Percentiles rank a stretch among this genome's conserved stretches.
Evolutionary conservation across 768 basidiomycete genomes (phyloP).

Genomic region (Tylopilus vinaceipallidus): DNA sequence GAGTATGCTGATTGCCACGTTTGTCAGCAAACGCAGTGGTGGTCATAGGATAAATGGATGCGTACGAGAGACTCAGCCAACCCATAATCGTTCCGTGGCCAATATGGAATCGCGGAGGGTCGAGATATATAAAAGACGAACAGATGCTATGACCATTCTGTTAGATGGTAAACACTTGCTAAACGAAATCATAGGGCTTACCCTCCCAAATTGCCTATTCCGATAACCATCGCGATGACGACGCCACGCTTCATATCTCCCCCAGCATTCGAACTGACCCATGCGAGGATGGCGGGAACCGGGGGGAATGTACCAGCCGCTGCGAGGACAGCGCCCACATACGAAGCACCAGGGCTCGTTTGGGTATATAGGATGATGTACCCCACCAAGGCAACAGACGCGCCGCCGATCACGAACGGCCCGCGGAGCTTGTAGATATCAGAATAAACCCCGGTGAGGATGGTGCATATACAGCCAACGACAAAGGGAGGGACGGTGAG

Average conservation of each 20-base stretch:
- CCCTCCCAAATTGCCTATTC: conserved; percentile 56
- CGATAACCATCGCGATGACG: conserved; percentile 51
- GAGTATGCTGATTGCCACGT: conserved; percentile 35
- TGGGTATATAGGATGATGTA: conserved; percentile 47
- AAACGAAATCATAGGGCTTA: conserved; percentile 25
- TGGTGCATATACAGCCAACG: conserved; percentile 43
- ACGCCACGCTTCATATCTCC: conserved; percentile 54
- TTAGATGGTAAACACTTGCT: conserved; percentile 2
- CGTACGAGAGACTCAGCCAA: conserved; percentile 31
- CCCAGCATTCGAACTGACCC: conserved; percentile 54
- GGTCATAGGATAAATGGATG: conserved; percentile 12
- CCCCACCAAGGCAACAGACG: conserved; percentile 46
- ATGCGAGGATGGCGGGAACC: conserved; percentile 46
- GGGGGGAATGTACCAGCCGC: conserved; percentile 53
- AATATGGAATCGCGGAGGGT: conserved; percentile 36
- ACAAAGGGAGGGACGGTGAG: conserved; percentile 50
- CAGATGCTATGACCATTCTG: conserved; percentile 30
- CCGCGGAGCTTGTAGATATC: conserved; percentile 44
- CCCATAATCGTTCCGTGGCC: conserved; percentile 39
- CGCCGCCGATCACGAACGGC: conserved; percentile 45
- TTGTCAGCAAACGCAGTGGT: conserved; percentile 27
- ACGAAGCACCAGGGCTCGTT: conserved; percentile 27
- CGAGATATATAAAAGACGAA: conserved; percentile 41
- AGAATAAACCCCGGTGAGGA: conserved; percentile 40
- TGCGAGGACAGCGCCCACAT: conserved; percentile 48